Evolutionary conservation across 257 asterid species (phyloP), one percentile per base, ranked within the genome.

Genomic region (Capsicum pubescens): DNA sequence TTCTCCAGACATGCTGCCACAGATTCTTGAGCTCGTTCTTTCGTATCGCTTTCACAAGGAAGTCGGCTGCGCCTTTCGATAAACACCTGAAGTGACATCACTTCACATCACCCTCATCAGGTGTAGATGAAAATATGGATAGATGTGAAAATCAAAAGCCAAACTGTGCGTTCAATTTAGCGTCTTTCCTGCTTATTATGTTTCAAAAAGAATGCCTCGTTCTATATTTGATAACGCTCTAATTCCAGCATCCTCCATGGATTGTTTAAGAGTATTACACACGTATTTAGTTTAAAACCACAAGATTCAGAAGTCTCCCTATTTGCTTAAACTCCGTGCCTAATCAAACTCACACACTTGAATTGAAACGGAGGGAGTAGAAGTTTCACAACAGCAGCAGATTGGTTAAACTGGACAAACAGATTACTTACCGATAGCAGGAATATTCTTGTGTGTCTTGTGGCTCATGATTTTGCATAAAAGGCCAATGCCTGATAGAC

Each of bases 1-100:
- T 89, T 86, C 98, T 93, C 99, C 98, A 95, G 67, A 93, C 93
- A 80, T 95, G 99, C 90, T 94, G 98, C 98, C 99, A 95, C 52
- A 95, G 95, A 87, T 89, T 95, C 89, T 95, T 95, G 69, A 95
- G 93, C 92, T 95, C 98, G 83, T 95, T 95, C 90, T 95, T 94
- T 42, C 99, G 89, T 72, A 95, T 90, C 84, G 99, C 97, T 86
- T 94, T 94, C 39, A 94, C 94, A 91, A 95, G 83, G 90, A 94
- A 95, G 91, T 93, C 98, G 84, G 89, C 96, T 16, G 97, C 99
- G 69, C 99, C 98, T 89, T 91, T 94, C 48, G 99, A 94, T 86
- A 95, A 89, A 87, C 99, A 94, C 92, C 92, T 93, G 79, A 94
- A 89, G 77, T 83, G 99, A 95, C 99, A 93, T 95, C 99, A 95